Evolutionary conservation across 345 rosid species (phyloP).

Genomic region (Aquilaria yunnanensis): DNA sequence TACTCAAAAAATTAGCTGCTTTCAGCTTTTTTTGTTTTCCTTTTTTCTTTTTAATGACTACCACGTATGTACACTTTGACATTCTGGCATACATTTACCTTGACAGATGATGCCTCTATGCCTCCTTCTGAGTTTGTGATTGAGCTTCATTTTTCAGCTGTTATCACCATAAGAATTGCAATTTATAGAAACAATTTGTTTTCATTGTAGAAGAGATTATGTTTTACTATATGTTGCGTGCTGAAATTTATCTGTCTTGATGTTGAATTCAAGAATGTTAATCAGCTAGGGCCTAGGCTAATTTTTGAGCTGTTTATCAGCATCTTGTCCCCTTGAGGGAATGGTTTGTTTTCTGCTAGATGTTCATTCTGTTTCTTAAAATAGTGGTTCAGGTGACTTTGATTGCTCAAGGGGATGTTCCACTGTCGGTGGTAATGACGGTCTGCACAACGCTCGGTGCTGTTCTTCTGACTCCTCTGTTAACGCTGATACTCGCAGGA

Average conservation of each 20-base stretch:
- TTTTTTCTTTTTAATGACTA: too few relatives aligned
- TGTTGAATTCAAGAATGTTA: too few relatives aligned
- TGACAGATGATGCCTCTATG: too few relatives aligned
- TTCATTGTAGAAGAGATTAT: not conserved
- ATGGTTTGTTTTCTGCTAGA: not conserved
- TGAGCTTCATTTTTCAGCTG: too few relatives aligned
- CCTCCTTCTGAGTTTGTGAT: too few relatives aligned
- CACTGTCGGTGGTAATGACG: slow-evolving; percentile 58
- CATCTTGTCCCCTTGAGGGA: too few relatives aligned
- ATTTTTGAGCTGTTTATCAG: too few relatives aligned
- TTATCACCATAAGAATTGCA: not conserved
- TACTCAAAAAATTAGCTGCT: too few relatives aligned
- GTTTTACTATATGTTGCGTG: not conserved
- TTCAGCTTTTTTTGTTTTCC: too few relatives aligned
- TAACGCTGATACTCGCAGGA: slow-evolving; percentile 53
- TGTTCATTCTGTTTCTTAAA: slow-evolving; percentile 27
- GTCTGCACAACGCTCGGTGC: slow-evolving; percentile 57
- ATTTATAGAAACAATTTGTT: not conserved
- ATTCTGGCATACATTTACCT: too few relatives aligned
- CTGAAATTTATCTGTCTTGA: not conserved
- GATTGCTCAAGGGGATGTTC: slow-evolving; percentile 65
- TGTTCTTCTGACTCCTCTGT: slow-evolving; percentile 51
- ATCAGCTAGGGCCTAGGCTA: too few relatives aligned
- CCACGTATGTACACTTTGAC: too few relatives aligned
- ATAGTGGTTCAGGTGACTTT: slow-evolving; percentile 59